Evolutionary conservation across 2,329 filamentous ascomycete species (phyloP), one percentile per base, ranked within the genome.

Genomic region (Calonectria ilicicola): DNA sequence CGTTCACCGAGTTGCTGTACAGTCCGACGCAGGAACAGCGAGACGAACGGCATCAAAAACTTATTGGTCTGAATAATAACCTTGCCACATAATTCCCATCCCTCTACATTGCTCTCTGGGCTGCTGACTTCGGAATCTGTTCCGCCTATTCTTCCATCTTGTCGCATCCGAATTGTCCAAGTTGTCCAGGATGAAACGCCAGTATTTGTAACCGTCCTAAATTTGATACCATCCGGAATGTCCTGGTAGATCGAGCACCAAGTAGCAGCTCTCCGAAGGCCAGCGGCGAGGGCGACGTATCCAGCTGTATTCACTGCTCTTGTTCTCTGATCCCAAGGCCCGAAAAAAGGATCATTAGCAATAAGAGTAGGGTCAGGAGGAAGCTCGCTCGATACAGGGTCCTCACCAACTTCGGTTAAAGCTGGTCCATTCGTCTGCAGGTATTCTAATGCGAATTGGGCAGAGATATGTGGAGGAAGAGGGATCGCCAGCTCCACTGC

Each of bases 111-210:
- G 7, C 23, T 19, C 2, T 35, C 38, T 26, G 53, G 53, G 14
- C 32, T 60, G 12, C 53, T 60, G 7, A 38, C 19, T 1, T 60
- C 53, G 7, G 53, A 60, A 8, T 38, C 32, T 40, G 32, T 14
- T 3, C 53, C 38, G 3, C 10, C 6, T 12, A 17, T 23, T 40
- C n/a, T 27, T 23, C 27, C 53, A 35, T 66, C 64, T 14, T 53
- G 32, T 26, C 47, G 64, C 42, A 32, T 47, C 27, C 47, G 64
- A 23, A 66, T n/a, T 32, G 46, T 53, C 64, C 64, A 66, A n/a
- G 17, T 53, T 21, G 64, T 53, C 23, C 64, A 40, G 1, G 64
- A 66, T 3, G 27, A 17, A 6, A 66, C 64, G 15, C 64, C 64
- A 3, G 64, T 32, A 19, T 56, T 53, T 15, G 49, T 53, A 35